Percentiles rank a stretch among this genome's conserved stretches.
phyloP scores from a whole-genome alignment of 768 basidiomycete species.

The Pisolithus microcarpus region DNA sequence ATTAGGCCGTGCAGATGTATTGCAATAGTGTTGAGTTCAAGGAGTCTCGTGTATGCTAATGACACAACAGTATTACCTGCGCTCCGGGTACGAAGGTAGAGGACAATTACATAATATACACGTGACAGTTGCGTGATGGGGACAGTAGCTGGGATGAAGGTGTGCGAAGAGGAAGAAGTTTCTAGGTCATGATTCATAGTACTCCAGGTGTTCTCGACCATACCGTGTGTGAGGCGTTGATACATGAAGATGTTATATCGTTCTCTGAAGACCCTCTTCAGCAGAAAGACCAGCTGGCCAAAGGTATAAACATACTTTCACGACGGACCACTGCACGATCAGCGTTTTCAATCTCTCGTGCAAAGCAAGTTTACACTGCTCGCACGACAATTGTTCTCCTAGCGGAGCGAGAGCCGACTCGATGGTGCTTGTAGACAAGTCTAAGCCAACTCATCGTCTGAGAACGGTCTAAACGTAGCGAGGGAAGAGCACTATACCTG shows the following conservation, averaged over 20 bases:
- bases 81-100: background rate
- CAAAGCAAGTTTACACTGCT: conserved; percentile 57
- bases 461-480: background rate
- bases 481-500: conserved; percentile 42
- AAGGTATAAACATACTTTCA: conserved; percentile 46
- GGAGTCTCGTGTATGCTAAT: conserved; percentile 3
- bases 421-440: conserved; percentile 66
- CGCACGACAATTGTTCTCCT: conserved; percentile 61
- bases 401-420: conserved; percentile 67
- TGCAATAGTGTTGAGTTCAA: background rate
- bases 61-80: background rate
- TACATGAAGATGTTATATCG: conserved; percentile 36
- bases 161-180: background rate
- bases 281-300: background rate
- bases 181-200: background rate
- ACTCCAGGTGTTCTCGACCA: no score
- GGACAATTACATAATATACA: conserved; percentile 3
- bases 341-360: conserved; percentile 61
- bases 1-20: background rate
- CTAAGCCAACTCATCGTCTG: conserved; percentile 29
- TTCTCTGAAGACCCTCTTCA: conserved; percentile 35
- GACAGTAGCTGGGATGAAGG: no score
- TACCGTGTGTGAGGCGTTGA: background rate
- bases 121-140: no score
- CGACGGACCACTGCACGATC: conserved; percentile 69